phyloP scores from a whole-genome alignment of 345 rosid species.

The Adansonia digitata region DNA sequence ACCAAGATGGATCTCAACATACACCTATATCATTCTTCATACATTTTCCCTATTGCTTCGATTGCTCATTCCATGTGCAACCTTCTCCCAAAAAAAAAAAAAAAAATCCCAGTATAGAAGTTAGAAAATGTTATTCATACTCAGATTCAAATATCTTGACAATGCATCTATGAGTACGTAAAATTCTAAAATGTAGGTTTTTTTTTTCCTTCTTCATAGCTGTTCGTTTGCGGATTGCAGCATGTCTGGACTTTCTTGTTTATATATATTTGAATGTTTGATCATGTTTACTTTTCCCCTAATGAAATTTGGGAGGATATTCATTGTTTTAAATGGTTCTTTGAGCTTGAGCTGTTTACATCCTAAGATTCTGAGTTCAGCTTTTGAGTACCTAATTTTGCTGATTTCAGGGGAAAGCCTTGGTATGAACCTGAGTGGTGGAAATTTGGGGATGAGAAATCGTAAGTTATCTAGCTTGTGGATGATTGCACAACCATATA shows the following conservation, averaged over 20 bases:
- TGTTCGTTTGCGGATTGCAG: background rate
- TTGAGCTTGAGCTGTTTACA: background rate
- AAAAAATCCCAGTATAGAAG: slow-evolving; percentile 3
- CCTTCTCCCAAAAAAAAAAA: background rate
- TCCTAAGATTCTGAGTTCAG: slow-evolving; percentile 6
- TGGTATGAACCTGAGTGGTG: slow-evolving; percentile 99
- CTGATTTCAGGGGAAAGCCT: slow-evolving; percentile 62
- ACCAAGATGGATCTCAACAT: background rate
- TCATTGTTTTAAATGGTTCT: background rate
- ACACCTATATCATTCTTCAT: background rate
- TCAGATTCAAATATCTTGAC: background rate
- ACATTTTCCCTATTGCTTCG: slow-evolving; percentile 5
- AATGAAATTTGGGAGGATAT: background rate
- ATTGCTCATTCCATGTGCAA: background rate
- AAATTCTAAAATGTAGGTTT: background rate
- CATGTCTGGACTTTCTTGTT: background rate
- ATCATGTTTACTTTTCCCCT: background rate
- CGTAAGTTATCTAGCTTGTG: slow-evolving; percentile 56
- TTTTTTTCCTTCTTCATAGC: background rate
- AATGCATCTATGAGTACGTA: background rate
- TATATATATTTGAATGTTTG: background rate
- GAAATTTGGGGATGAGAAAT: slow-evolving; percentile 90
- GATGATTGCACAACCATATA: background rate
- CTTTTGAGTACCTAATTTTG: slow-evolving; percentile 12
- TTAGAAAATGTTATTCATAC: background rate